Evolutionary conservation across 176 grass and related monocot species (phyloP), one percentile per base, ranked within the genome.

Genomic region (Stipa capillata): DNA sequence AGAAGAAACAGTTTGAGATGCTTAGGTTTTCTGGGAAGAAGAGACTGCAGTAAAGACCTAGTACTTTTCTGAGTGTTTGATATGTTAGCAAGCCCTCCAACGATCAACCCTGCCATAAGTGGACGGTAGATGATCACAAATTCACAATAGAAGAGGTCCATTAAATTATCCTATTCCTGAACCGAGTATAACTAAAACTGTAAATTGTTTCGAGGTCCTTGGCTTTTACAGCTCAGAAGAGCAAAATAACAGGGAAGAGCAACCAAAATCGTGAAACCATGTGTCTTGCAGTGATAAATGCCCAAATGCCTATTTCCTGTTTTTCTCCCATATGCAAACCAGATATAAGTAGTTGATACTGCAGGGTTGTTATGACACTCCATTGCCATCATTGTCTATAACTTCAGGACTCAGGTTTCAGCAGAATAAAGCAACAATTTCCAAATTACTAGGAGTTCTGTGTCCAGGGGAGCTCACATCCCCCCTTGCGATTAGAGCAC

Each of bases 51-150:
- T 10, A 33, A 12, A 11, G 16, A 97, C 93, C 93, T 97, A 40
- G 87, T 97, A 63, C 36, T 97, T 61, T 74, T 88, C 72, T 88
- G 87, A 42, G 87, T 71, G 35, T 93, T 88, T 65, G 93, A 97
- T 83, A 97, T 73, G 44, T 90, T 97, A 69, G 90, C 85, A 62
- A 97, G 82, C 15, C 71, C 85, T 70, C 93, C 93, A 79, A 97
- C 87, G 20, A 90, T 91, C 75, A 94, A 50, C 20, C 91, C 94
- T 97, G 81, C 24, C 37, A 87, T 23, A 73, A 42, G 49, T 36
- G 48, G 20, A 73, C 3, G 6, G 72, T 27, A 11, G 20, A 17
- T n/a, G n/a, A n/a, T 40, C 3, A 41, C 25, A 66, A 11, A 43
- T 37, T 25, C 37, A 43, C 23, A n/a, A 28, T 58, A 63, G 10